Conservation (phyloP, 768 basidiomycete genomes). For the Trametes cinnabarina region DNA sequence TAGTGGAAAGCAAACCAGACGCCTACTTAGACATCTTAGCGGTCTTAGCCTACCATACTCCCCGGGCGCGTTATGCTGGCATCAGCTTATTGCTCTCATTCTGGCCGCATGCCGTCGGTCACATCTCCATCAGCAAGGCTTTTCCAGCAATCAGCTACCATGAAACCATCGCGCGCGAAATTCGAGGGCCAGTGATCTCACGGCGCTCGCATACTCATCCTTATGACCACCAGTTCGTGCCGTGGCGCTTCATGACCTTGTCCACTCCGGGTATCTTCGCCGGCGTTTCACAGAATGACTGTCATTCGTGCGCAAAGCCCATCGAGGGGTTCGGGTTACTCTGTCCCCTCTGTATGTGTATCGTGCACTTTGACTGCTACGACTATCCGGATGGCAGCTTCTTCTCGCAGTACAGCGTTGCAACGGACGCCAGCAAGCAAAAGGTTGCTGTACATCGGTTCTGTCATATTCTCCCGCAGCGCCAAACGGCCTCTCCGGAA, state of each 20-base stretch:
- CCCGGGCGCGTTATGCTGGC: slow-evolving; percentile 53
- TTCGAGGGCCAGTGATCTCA: slow-evolving; percentile 9
- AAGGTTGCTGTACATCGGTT: slow-evolving; percentile 64
- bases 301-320: slow-evolving; percentile 51
- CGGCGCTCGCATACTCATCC: slow-evolving; percentile 32
- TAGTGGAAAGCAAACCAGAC: slow-evolving; percentile 62
- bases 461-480: slow-evolving; percentile 44
- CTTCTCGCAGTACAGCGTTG: slow-evolving; percentile 50
- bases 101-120: slow-evolving; percentile 72
- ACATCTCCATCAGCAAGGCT: slow-evolving; percentile 56
- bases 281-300: slow-evolving; percentile 42
- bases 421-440: slow-evolving; percentile 45
- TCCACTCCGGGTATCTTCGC: slow-evolving; percentile 26
- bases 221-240: slow-evolving; percentile 62
- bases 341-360: slow-evolving; percentile 68
- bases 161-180: slow-evolving; percentile 23
- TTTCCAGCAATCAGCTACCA: slow-evolving; percentile 40
- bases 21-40: slow-evolving; percentile 70
- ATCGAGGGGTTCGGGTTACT: slow-evolving; percentile 70
- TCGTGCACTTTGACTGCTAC: slow-evolving; percentile 79
- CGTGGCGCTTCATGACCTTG: slow-evolving; percentile 56
- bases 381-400: slow-evolving; percentile 64
- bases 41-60: slow-evolving; percentile 64
- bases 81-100: slow-evolving; percentile 54
- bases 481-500: slow-evolving; percentile 24